Conservation (phyloP, 78 protist species). For the Dictyostelium intermedium region DNA sequence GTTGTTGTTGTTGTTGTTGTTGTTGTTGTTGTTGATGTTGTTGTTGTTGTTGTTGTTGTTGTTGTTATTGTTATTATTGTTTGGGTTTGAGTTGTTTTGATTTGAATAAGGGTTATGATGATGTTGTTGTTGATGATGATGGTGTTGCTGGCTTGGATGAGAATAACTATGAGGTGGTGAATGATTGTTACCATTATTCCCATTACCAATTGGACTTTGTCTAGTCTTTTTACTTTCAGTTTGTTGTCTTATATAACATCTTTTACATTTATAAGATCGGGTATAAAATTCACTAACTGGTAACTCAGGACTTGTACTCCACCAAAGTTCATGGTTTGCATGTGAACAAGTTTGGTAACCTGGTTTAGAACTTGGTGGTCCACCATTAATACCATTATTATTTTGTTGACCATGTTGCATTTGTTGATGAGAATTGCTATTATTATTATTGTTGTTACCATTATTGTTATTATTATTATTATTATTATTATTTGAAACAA, state of each 20-base stretch:
- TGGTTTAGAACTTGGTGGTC: background rate
- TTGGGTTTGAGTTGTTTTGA: background rate
- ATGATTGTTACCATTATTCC: background rate
- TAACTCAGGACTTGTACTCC: slow-evolving; percentile 59
- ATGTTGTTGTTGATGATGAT: background rate
- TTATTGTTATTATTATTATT: background rate
- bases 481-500: background rate
- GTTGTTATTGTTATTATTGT: background rate
- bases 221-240: slow-evolving; percentile 37
- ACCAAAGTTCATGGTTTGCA: slow-evolving; percentile 61
- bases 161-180: background rate
- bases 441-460: background rate
- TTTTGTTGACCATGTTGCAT: background rate
- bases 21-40: no score
- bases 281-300: slow-evolving; percentile 64
- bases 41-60: background rate
- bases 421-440: background rate
- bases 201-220: background rate
- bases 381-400: background rate
- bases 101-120: background rate
- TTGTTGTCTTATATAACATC: slow-evolving; percentile 73
- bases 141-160: background rate
- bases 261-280: slow-evolving; percentile 63
- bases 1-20: background rate
- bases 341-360: slow-evolving; percentile 64